These are phyloP conservation scores for Pseudogymnoascus sp. DNA, from an alignment of 2,329 filamentous ascomycete genomes.

Conservation along the genomic window DNA sequence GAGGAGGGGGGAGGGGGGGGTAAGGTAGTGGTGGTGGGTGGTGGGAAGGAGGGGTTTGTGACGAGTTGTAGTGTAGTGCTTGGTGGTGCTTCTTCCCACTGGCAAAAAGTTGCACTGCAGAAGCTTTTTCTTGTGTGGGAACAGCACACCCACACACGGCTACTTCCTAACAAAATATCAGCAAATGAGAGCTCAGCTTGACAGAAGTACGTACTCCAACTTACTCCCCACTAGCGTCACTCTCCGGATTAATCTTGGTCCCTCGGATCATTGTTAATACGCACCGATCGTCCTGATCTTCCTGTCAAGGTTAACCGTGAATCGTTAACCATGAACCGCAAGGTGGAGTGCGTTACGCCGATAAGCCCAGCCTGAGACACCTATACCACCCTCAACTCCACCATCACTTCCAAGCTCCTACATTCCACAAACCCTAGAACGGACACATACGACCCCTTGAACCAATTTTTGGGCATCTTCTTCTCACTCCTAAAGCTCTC, in stretches of 20 bases:
- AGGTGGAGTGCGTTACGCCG: not conserved
- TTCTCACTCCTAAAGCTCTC: not conserved
- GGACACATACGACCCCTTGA: not conserved
- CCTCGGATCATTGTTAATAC: not conserved
- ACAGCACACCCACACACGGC: not conserved
- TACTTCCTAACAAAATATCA: not conserved
- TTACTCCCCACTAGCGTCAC: too few species aligned
- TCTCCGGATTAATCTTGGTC: not conserved
- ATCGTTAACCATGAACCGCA: too few species aligned
- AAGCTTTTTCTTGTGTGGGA: conserved; percentile 8
- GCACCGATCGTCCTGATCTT: not conserved
- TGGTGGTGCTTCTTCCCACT: conserved; percentile 1
- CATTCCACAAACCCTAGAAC: not conserved
- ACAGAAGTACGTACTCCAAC: not conserved
- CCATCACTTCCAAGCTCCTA: not conserved
- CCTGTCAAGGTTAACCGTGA: not conserved
- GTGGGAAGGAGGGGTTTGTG: conserved; percentile 22
- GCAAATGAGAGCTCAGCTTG: not conserved
- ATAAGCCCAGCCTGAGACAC: not conserved
- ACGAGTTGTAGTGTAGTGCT: conserved; percentile 9
- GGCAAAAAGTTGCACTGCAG: conserved; percentile 14
- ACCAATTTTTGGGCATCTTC: not conserved
- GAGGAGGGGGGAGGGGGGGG: not conserved
- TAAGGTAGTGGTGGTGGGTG: conserved; percentile 5
- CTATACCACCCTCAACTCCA: not conserved